A percentile compares a stretch with the other conserved stretches of the same genome.
Evolutionary conservation across 306 rosid species (phyloP).

Genomic region (Cicer yamashitae): DNA sequence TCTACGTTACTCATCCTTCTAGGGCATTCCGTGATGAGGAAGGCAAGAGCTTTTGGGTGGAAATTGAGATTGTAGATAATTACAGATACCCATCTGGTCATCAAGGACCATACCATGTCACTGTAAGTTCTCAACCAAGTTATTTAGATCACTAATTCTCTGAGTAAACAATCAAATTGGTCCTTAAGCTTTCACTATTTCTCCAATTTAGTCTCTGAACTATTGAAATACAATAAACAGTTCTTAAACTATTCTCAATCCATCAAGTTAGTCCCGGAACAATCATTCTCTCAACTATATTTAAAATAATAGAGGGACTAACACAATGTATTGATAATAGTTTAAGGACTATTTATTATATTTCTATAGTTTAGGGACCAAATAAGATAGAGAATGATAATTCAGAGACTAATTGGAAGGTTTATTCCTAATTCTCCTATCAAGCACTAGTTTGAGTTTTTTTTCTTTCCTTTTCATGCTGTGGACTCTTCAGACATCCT

Average conservation of each 20-base stretch:
- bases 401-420: no score
- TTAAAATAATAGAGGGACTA: no score
- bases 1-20: constrained; percentile 79
- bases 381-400: no score
- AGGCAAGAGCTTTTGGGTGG: constrained; percentile 94
- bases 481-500: constrained; percentile 65
- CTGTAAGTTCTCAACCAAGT: constrained; percentile 57
- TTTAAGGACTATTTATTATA: no score
- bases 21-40: constrained; percentile 97
- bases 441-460: constrained; percentile 2
- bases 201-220: no score
- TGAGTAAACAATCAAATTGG: neutral
- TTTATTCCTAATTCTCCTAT: neutral
- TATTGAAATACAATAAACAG: no score
- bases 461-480: constrained; percentile 34
- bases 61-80: constrained; percentile 79
- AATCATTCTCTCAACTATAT: no score
- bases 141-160: constrained; percentile 13
- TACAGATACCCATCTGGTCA: constrained; percentile 88
- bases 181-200: no score
- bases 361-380: no score
- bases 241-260: no score
- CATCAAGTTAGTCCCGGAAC: no score
- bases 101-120: constrained; percentile 91
- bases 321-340: no score